phyloP scores from a whole-genome alignment of 805 yeast genomes.

The Nakazawaea peltata region DNA sequence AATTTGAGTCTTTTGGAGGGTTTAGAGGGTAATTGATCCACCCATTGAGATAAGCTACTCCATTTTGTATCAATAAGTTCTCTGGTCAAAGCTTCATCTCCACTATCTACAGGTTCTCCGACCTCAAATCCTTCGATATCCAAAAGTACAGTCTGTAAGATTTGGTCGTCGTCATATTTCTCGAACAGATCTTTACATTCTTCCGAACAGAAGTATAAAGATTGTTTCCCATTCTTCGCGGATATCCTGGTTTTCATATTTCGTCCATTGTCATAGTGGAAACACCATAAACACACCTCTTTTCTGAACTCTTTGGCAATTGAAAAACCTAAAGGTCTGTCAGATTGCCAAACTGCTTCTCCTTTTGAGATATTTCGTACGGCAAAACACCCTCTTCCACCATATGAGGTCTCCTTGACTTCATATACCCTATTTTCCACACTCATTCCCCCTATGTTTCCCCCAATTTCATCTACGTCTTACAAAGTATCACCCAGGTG shows the following conservation, averaged over 20 bases:
- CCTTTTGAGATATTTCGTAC: constrained; percentile 27
- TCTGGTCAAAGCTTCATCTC: constrained; percentile 9
- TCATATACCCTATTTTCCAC: too few species aligned
- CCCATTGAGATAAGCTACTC: constrained; percentile 31
- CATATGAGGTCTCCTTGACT: constrained; percentile 34
- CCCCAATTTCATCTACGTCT: too few species aligned
- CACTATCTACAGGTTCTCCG: constrained; percentile 10
- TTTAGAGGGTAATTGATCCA: constrained; percentile 20
- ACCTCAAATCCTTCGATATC: constrained; percentile 22
- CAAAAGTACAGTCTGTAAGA: constrained; percentile 29
- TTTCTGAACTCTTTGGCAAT: constrained; percentile 47
- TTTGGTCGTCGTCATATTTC: constrained; percentile 24
- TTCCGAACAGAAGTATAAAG: constrained; percentile 45
- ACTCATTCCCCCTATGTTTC: too few species aligned
- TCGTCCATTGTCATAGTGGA: constrained; percentile 37
- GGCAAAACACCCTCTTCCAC: constrained; percentile 62
- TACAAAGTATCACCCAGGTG: too few species aligned
- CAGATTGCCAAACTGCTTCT: constrained; percentile 30
- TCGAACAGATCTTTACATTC: constrained; percentile 32
- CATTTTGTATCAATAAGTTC: constrained; percentile 25
- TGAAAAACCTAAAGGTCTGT: constrained; percentile 37
- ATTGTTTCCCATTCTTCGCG: constrained; percentile 26
- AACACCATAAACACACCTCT: constrained; percentile 55
- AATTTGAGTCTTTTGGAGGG: constrained; percentile 28
- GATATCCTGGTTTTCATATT: constrained; percentile 32